These are phyloP conservation scores for Phyllosticta citriasiana DNA, from an alignment of 2,329 filamentous ascomycete species.

Conservation along the genomic window DNA sequence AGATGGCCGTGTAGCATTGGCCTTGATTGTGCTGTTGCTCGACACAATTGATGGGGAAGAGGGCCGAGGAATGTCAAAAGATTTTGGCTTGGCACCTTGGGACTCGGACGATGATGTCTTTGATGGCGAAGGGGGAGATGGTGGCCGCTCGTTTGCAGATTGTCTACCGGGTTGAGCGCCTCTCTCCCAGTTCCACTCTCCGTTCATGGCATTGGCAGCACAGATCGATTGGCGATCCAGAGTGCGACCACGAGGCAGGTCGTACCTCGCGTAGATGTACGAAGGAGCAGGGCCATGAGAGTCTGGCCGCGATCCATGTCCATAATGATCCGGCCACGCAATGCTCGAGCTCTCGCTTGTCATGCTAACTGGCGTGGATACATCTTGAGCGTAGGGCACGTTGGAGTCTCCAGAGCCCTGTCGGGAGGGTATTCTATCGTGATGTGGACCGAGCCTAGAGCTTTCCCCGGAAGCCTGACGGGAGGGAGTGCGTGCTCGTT, in stretches of 20 bases:
- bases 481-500: slow-evolving; percentile 17
- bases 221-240: slow-evolving; percentile 50
- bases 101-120: slow-evolving; percentile 16
- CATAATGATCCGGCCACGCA: slow-evolving; percentile 15
- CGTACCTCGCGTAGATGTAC: slow-evolving; percentile 79
- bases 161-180: slow-evolving; percentile 10
- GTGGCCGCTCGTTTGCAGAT: slow-evolving; percentile 19
- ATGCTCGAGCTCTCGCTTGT: slow-evolving; percentile 59
- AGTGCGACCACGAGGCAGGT: slow-evolving; percentile 70
- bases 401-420: slow-evolving; percentile 36
- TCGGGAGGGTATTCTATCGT: slow-evolving; percentile 25
- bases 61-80: slow-evolving; percentile 14
- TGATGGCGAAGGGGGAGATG: slow-evolving; percentile 29
- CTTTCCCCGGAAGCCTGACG: slow-evolving; percentile 28
- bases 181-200: slow-evolving; percentile 53
- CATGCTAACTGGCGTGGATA: slow-evolving; percentile 62
- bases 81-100: slow-evolving; percentile 13
- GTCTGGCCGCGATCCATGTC: slow-evolving; percentile 31
- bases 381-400: slow-evolving; percentile 56
- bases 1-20: slow-evolving; percentile 5
- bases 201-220: slow-evolving; percentile 29
- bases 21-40: slow-evolving; percentile 36
- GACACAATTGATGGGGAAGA: slow-evolving; percentile 27
- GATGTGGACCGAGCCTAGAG: slow-evolving; percentile 16
- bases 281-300: slow-evolving; percentile 50